A percentile compares a stretch with the other conserved stretches of the same genome.
Evolutionary conservation across 192 early-diverging fungal genomes (phyloP).

Genomic region (Backusella westeae): DNA sequence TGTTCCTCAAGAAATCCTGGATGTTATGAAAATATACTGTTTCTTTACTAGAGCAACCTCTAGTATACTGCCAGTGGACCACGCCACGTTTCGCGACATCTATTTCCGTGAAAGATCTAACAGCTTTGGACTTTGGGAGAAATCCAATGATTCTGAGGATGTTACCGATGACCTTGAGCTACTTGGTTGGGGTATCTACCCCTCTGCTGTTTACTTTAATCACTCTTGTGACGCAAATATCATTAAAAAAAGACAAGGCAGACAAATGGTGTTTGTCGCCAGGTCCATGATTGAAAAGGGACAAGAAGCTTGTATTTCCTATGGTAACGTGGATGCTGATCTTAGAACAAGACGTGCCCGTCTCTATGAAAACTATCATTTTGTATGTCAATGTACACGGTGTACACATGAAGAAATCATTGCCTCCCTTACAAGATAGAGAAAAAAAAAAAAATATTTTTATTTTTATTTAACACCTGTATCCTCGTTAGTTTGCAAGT

Average conservation of each 20-base stretch:
- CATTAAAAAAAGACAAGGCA: conserved; percentile 40
- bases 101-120: conserved; percentile 66
- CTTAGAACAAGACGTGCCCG: conserved; percentile 40
- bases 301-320: conserved; percentile 63
- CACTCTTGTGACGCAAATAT: conserved; percentile 65
- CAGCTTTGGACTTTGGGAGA: conserved; percentile 68
- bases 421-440: background rate
- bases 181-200: conserved; percentile 59
- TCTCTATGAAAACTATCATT: conserved; percentile 59
- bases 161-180: conserved; percentile 43
- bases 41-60: conserved; percentile 10
- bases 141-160: conserved; percentile 26
- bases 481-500: background rate
- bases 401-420: conserved; percentile 46
- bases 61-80: conserved; percentile 23
- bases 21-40: conserved; percentile 11
- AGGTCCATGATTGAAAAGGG: conserved; percentile 38
- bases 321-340: conserved; percentile 51
- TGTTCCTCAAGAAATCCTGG: conserved; percentile 8
- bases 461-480: background rate
- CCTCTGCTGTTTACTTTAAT: conserved; percentile 65
- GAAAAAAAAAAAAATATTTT: background rate
- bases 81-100: conserved; percentile 47
- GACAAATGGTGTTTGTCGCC: conserved; percentile 51
- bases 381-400: conserved; percentile 53